These are phyloP conservation scores for Cryphonectria parasitica DNA, from an alignment of 2,329 filamentous ascomycete genomes.

Conservation along the genomic window DNA sequence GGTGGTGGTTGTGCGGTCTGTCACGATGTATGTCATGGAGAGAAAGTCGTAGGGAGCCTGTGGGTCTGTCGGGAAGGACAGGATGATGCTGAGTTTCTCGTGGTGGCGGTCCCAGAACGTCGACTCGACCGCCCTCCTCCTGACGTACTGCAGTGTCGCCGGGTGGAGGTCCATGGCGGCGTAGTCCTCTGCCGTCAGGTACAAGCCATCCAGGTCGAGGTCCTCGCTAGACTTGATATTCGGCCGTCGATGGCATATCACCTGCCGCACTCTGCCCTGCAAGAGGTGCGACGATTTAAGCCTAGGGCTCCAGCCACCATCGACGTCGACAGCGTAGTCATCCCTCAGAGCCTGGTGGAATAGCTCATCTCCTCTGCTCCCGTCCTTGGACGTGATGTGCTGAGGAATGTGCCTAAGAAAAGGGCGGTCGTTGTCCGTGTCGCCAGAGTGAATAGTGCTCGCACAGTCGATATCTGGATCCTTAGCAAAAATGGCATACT, in stretches of 20 bases:
- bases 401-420: conserved; percentile 37
- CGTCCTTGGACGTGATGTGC: conserved; percentile 40
- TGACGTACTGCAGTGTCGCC: conserved; percentile 45
- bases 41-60: conserved; percentile 52
- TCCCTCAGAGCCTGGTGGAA: conserved; percentile 41
- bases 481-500: conserved; percentile 42
- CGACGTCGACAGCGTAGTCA: conserved; percentile 37
- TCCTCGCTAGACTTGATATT: conserved; percentile 23
- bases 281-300: conserved; percentile 29
- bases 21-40: conserved; percentile 49
- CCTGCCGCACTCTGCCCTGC: conserved; percentile 42
- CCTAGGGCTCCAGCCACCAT: conserved; percentile 31
- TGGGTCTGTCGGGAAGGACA: conserved; percentile 50
- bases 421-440: conserved; percentile 24
- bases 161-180: conserved; percentile 44
- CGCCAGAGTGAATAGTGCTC: conserved; percentile 32
- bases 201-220: conserved; percentile 41
- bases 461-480: conserved; percentile 23
- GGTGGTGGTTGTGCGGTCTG: conserved; percentile 44
- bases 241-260: conserved; percentile 44
- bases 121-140: conserved; percentile 44
- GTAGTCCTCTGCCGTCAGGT: conserved; percentile 41
- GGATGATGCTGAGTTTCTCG: conserved; percentile 45
- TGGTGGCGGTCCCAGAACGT: conserved; percentile 46
- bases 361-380: conserved; percentile 37